Conservation (phyloP, 495 filamentous ascomycete genomes). For the Extremus antarcticus region DNA sequence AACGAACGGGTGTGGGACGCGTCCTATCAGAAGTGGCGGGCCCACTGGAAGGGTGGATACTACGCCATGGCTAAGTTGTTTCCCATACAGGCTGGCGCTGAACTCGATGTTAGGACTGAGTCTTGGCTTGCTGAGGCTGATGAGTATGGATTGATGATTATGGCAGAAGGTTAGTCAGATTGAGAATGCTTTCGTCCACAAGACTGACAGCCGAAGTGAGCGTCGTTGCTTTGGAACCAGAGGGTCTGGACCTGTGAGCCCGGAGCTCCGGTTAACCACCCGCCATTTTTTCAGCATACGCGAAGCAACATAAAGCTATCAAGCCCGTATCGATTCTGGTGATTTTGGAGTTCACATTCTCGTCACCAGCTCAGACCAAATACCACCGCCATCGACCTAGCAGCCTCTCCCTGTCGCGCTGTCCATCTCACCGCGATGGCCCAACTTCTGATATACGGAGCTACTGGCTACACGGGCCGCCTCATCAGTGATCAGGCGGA, state of each 20-base stretch:
- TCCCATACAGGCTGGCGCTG: not conserved
- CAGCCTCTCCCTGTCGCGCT: too few species aligned
- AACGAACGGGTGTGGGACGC: not conserved
- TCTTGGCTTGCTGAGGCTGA: not conserved
- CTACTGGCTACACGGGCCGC: not conserved
- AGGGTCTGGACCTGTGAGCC: too few species aligned
- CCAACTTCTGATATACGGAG: not conserved
- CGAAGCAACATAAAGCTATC: too few species aligned
- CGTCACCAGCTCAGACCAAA: too few species aligned
- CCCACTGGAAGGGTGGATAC: not conserved
- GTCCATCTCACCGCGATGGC: not conserved
- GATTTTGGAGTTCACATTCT: too few species aligned
- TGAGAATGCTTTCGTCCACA: not conserved
- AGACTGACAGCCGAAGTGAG: too few species aligned
- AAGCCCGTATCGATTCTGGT: too few species aligned
- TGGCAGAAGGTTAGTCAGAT: not conserved
- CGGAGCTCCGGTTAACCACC: too few species aligned
- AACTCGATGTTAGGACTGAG: not conserved
- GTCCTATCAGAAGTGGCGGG: not conserved
- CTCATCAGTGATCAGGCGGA: not conserved
- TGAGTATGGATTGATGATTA: not conserved
- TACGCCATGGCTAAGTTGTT: not conserved
- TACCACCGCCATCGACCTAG: too few species aligned
- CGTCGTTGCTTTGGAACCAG: too few species aligned
- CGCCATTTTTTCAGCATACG: too few species aligned